Evolutionary conservation across 768 basidiomycete species (phyloP).

Genomic region (Panaeolus cyanescens): DNA sequence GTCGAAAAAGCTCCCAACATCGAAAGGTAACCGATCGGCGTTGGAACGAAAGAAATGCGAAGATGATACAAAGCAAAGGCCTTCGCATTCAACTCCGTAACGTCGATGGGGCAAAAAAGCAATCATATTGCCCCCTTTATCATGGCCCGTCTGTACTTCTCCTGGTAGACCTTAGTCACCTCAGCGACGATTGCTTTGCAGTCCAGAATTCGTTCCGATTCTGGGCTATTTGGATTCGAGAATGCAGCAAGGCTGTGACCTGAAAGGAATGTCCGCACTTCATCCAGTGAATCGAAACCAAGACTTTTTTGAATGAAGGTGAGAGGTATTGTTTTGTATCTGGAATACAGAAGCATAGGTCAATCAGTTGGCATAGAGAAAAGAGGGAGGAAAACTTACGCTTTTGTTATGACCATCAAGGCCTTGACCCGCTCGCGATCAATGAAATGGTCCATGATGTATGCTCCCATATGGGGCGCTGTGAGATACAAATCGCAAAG

Average conservation of each 20-base stretch:
- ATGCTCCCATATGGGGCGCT: conserved; percentile 96
- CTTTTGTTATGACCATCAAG: conserved; percentile 87
- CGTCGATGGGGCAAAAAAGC: conserved; percentile 11
- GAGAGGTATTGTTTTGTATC: conserved; percentile 82
- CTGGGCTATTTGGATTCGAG: conserved; percentile 60
- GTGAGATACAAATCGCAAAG: conserved; percentile 83
- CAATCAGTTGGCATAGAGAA: not conserved
- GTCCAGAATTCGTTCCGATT: conserved; percentile 67
- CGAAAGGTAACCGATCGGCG: not conserved
- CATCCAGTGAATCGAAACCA: conserved; percentile 71
- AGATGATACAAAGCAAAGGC: conserved; percentile 7
- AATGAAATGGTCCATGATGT: conserved; percentile 99
- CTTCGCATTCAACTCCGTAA: not conserved
- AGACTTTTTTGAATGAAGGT: conserved; percentile 79
- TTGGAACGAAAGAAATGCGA: conserved; percentile 1
- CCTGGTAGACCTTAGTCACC: conserved; percentile 68
- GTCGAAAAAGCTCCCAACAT: not conserved
- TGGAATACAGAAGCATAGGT: conserved; percentile 32
- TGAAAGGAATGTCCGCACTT: conserved; percentile 68
- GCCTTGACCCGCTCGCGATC: conserved; percentile 87
- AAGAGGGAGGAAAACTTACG: conserved; percentile 58
- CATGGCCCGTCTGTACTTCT: conserved; percentile 83
- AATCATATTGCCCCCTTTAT: conserved; percentile 90
- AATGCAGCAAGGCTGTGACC: conserved; percentile 62
- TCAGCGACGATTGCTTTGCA: conserved; percentile 62